phyloP scores from a whole-genome alignment of 495 filamentous ascomycete species.

The Acidiella bohemica region DNA sequence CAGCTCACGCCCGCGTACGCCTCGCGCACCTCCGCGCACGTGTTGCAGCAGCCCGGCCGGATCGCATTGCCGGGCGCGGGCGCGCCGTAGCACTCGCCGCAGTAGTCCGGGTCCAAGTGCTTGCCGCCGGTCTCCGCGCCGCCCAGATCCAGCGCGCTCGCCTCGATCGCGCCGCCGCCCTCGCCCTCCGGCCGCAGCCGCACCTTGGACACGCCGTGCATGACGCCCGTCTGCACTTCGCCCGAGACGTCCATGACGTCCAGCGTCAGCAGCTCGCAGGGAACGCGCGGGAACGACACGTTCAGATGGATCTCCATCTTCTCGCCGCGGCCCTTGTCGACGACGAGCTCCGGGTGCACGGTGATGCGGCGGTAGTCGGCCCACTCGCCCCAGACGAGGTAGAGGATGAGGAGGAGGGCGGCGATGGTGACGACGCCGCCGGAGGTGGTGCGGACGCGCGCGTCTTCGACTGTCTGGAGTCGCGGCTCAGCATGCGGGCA shows the following conservation, averaged over 20 bases:
- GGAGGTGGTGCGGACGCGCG: conserved; percentile 89
- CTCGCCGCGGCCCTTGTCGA: conserved; percentile 93
- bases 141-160: conserved; percentile 51
- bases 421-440: conserved; percentile 89
- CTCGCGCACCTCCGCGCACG: conserved; percentile 89
- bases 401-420: conserved; percentile 74
- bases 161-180: conserved; percentile 66
- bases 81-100: conserved; percentile 85
- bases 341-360: conserved; percentile 82
- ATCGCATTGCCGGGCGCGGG: conserved; percentile 49
- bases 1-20: conserved; percentile 79
- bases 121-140: conserved; percentile 43
- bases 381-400: conserved; percentile 91
- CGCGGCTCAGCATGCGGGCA: neutral
- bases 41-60: conserved; percentile 84
- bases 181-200: conserved; percentile 57
- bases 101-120: conserved; percentile 86
- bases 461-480: conserved; percentile 66
- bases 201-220: conserved; percentile 83
- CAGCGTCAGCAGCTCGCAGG: conserved; percentile 88
- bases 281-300: conserved; percentile 85
- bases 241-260: conserved; percentile 99
- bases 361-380: conserved; percentile 74
- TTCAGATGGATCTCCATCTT: conserved; percentile 98
- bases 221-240: conserved; percentile 85